These are phyloP conservation scores for Gynostemma pentaphyllum DNA, from an alignment of 306 rosid genomes.

Conservation along the genomic window DNA sequence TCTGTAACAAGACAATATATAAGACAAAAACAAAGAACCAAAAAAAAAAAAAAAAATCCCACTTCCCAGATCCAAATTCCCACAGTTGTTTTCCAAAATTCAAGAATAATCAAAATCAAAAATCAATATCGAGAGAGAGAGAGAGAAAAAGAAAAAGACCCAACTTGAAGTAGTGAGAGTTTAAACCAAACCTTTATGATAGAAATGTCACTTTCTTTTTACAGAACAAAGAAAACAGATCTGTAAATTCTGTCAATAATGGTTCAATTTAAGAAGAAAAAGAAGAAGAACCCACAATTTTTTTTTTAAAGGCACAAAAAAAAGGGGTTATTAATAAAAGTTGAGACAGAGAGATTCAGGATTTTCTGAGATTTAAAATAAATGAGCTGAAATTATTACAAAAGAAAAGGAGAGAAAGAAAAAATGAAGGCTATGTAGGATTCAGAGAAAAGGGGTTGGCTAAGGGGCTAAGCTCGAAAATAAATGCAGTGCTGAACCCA, in stretches of 20 bases:
- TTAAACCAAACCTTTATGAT: not conserved
- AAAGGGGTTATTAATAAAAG: not conserved
- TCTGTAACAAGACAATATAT: constrained; percentile 44
- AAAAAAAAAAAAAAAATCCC: constrained; percentile 25
- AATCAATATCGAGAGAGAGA: not conserved
- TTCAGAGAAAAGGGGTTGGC: too few species aligned
- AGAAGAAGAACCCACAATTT: too few species aligned
- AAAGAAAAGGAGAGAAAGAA: too few species aligned
- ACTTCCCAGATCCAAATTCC: constrained; percentile 9
- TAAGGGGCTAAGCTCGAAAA: not conserved
- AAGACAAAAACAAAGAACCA: constrained; percentile 24
- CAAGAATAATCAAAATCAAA: not conserved
- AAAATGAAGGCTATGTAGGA: too few species aligned
- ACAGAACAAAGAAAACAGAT: not conserved
- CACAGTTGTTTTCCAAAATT: not conserved
- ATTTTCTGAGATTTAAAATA: not conserved
- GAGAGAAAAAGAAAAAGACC: not conserved
- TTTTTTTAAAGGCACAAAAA: too few species aligned
- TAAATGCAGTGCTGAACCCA: constrained; percentile 41
- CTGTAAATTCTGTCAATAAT: not conserved
- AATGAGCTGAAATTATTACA: constrained; percentile 1
- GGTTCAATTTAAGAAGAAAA: too few species aligned
- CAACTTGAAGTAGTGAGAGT: not conserved
- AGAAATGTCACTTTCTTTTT: constrained; percentile 4
- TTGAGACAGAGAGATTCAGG: not conserved